Evolutionary conservation across 352 stramenopile genomes (phyloP), one percentile per base, ranked within the genome.

Genomic region (Phytopythium cucurbitacearum): DNA sequence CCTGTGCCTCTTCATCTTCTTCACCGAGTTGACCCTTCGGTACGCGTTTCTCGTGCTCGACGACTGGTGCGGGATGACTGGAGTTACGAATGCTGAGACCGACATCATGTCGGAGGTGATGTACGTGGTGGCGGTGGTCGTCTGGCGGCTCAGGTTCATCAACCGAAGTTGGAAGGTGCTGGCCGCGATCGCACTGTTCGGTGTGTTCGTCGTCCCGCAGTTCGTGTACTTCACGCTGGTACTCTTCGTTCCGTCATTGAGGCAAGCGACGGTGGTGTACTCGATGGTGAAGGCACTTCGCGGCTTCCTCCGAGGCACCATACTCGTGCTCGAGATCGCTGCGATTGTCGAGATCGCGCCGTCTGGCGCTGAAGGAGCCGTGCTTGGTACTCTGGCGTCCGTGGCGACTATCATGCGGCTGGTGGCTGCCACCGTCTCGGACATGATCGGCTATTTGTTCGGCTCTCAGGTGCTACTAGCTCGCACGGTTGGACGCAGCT

Each of bases 1-100:
- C 50, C 57, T 81, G n/a, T 65, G 74, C 37, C 51, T 68, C 13
- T 81, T 74, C 43, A 59, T 81, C 35, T 70, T 81, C 57, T 71
- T 81, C 47, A 69, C 49, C 16, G 71, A 81, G 42, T 81, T 81
- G 40, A 72, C 71, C 11, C 48, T 81, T 8, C 65, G 57, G 33
- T 81, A 81, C 40, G 65, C 71, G 32, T 70, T 62, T 4, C 59
- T 37, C 2, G 51, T 71, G 28, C 57, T 81, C 3, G 62, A 76
- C 41, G 53, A 70, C 47, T 81, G 71, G 71, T 73, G 57, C 21
- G 53, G 49, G 1, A 65, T 78, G 54, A 74, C 64, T n/a, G 39
- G 56, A 5, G 67, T 67, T 40, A 58, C 55, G 15, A 59, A 48
- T 35, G 73, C 71, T 3, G 59, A 40, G 6, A 61, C 54, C 41